Conservation (phyloP, 257 asterid genomes). For the Catharanthus roseus region DNA sequence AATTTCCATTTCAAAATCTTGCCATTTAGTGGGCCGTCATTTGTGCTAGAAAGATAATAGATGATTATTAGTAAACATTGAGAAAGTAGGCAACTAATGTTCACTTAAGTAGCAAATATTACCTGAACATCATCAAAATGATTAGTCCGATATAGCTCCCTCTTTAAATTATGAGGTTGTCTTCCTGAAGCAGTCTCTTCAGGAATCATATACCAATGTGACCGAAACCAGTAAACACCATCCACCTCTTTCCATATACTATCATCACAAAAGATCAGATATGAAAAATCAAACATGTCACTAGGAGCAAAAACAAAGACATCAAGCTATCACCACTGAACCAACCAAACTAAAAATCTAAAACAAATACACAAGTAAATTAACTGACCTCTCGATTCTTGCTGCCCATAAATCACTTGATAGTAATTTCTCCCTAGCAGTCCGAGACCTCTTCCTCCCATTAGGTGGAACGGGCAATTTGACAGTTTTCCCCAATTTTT, state of each 20-base stretch:
- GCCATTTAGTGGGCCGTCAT: neutral
- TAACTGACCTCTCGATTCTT: conserved; percentile 56
- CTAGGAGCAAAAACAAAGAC: neutral
- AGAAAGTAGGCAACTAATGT: neutral
- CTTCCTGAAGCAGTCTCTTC: conserved; percentile 90
- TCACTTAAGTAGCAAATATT: neutral
- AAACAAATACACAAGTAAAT: neutral
- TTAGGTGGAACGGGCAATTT: conserved; percentile 52
- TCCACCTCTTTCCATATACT: conserved; percentile 95
- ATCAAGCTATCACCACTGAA: neutral
- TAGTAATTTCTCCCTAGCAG: conserved; percentile 79
- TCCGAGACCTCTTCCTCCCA: conserved; percentile 74
- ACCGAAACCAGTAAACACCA: conserved; percentile 72
- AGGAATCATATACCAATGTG: conserved; percentile 78
- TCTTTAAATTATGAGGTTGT: conserved; percentile 83
- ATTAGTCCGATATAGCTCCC: conserved; percentile 81
- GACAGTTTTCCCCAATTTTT: conserved; percentile 39
- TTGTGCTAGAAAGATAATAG: neutral
- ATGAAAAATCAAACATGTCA: neutral
- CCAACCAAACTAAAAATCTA: neutral
- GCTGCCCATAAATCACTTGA: conserved; percentile 91
- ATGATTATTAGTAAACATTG: conserved; percentile 12
- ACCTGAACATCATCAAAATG: conserved; percentile 86
- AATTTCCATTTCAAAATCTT: neutral
- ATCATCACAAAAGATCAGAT: conserved; percentile 17